phyloP scores from a whole-genome alignment of 257 asterid species.

The Solanum raphanifolium region DNA sequence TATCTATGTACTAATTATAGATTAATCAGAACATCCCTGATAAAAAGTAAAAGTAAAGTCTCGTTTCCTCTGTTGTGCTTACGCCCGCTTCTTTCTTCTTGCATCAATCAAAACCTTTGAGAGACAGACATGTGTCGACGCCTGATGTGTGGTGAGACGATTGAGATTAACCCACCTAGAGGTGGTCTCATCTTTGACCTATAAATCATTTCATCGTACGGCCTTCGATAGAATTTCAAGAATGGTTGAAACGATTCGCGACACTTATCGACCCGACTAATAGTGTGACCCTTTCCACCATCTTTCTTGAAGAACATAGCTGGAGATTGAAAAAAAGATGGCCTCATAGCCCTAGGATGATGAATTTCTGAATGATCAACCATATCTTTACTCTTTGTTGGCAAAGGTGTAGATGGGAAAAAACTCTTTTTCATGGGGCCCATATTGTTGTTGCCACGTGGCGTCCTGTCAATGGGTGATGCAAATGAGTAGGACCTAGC shows the following conservation, averaged over 20 bases:
- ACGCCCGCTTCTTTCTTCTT: neutral
- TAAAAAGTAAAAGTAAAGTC: neutral
- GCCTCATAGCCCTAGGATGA: constrained; percentile 63
- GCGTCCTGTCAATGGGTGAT: constrained; percentile 54
- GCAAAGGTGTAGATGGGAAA: constrained; percentile 93
- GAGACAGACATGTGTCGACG: constrained; percentile 71
- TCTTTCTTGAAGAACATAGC: constrained; percentile 67
- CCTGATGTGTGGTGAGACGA: constrained; percentile 58
- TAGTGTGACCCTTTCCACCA: constrained; percentile 4
- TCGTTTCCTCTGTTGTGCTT: neutral
- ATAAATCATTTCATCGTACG: constrained; percentile 87
- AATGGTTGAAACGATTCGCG: constrained; percentile 54
- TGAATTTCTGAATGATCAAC: constrained; percentile 37
- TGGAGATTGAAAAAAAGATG: constrained; percentile 80
- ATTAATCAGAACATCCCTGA: neutral
- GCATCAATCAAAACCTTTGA: constrained; percentile 56
- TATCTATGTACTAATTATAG: neutral
- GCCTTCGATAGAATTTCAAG: constrained; percentile 64
- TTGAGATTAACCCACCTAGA: constrained; percentile 73
- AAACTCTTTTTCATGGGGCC: constrained; percentile 29
- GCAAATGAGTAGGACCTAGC: constrained; percentile 90
- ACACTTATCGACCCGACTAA: constrained; percentile 27
- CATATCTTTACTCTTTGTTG: constrained; percentile 52
- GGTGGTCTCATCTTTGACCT: constrained; percentile 92
- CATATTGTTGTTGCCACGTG: constrained; percentile 25